A percentile compares a stretch with the other conserved stretches of the same genome.
Conservation (phyloP, 306 rosid genomes). For the Sicyos baderoa region DNA sequence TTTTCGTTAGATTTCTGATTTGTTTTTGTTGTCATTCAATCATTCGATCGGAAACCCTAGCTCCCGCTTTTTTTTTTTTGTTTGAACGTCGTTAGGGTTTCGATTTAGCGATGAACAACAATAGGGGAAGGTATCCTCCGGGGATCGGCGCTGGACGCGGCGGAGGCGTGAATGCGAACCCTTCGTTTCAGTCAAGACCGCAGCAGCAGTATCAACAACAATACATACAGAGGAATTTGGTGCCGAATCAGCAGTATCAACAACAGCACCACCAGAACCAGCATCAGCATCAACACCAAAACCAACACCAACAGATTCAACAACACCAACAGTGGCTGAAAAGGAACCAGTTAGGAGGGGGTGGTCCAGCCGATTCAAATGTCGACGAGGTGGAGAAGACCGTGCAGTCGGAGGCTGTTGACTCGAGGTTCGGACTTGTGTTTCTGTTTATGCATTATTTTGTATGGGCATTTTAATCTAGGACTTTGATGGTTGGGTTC, state of each 20-base stretch:
- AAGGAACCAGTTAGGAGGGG: slow-evolving; percentile 66
- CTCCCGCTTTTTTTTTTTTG: slow-evolving; percentile 28
- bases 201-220: slow-evolving; percentile 40
- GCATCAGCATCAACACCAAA: slow-evolving; percentile 38
- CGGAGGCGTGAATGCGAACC: slow-evolving; percentile 55
- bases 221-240: slow-evolving; percentile 41
- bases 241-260: slow-evolving; percentile 46
- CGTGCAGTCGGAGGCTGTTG: slow-evolving; percentile 81
- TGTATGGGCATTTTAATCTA: too few relatives aligned
- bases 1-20: slow-evolving; percentile 11
- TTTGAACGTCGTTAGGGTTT: slow-evolving; percentile 26
- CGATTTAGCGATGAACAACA: slow-evolving; percentile 38
- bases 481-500: too few relatives aligned
- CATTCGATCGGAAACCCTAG: slow-evolving; percentile 20
- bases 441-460: too few relatives aligned
- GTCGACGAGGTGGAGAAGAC: slow-evolving; percentile 92
- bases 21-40: slow-evolving; percentile 10
- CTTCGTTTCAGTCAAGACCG: slow-evolving; percentile 56
- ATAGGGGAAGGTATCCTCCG: slow-evolving; percentile 82
- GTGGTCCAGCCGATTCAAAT: slow-evolving; percentile 35
- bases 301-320: slow-evolving; percentile 25
- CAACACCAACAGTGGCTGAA: slow-evolving; percentile 82
- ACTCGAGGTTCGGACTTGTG: slow-evolving; percentile 40
- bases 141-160: slow-evolving; percentile 75
- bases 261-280: slow-evolving; percentile 18